A percentile compares a stretch with the other conserved stretches of the same genome.
These are phyloP conservation scores for Starmerella floricola DNA, from an alignment of 805 yeast genomes.

Conservation along the genomic window DNA sequence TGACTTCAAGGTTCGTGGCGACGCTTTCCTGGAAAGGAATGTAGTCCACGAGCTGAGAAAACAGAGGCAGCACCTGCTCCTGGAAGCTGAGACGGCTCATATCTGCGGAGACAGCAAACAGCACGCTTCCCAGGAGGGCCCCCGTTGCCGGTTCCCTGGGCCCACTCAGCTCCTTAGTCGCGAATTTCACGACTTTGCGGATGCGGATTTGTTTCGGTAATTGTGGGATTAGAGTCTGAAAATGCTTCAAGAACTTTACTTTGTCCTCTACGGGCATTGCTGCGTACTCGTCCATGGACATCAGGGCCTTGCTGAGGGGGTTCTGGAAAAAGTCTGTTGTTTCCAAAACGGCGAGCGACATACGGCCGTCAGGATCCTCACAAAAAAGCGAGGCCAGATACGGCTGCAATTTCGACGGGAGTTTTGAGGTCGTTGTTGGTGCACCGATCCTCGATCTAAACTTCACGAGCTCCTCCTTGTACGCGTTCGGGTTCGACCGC, in stretches of 20 bases:
- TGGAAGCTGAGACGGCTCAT: constrained; percentile 69
- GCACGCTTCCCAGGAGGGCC: constrained; percentile 14
- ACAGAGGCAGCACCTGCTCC: constrained; percentile 47
- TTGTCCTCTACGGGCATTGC: constrained; percentile 61
- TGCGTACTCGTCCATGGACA: constrained; percentile 70
- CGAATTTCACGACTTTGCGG: constrained; percentile 63
- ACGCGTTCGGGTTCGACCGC: constrained; percentile 40
- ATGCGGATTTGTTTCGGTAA: constrained; percentile 48
- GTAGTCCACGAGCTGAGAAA: constrained; percentile 31
- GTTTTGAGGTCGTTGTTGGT: constrained; percentile 32
- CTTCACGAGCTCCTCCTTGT: constrained; percentile 37
- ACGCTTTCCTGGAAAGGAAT: constrained; percentile 35
- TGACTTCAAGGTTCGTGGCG: constrained; percentile 37
- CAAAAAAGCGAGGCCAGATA: constrained; percentile 28
- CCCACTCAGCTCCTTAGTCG: constrained; percentile 38
- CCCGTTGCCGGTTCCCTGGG: constrained; percentile 23
- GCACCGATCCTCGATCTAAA: constrained; percentile 27
- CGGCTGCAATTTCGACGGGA: constrained; percentile 39
- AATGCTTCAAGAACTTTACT: constrained; percentile 52
- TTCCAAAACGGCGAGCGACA: constrained; percentile 54
- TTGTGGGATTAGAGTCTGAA: constrained; percentile 40
- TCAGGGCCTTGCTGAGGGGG: constrained; percentile 66
- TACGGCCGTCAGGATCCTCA: constrained; percentile 45
- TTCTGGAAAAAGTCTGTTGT: constrained; percentile 68
- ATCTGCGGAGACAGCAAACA: constrained; percentile 38